These are phyloP conservation scores for Leccinum fibrillosum DNA, from an alignment of 768 basidiomycete genomes.

Conservation along the genomic window DNA sequence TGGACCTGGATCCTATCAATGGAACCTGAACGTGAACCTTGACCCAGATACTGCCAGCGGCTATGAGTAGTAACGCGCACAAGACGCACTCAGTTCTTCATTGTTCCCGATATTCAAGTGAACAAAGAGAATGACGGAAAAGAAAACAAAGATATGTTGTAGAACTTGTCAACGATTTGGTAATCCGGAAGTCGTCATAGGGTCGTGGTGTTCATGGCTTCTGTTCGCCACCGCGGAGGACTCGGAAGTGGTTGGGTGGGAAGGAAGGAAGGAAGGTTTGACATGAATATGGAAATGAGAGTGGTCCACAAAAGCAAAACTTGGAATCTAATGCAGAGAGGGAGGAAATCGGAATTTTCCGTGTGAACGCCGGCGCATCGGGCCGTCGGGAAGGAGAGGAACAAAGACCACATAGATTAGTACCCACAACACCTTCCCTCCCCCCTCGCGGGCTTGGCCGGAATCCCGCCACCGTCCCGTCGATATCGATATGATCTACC, in stretches of 20 bases:
- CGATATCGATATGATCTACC: not conserved
- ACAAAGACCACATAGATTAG: not conserved
- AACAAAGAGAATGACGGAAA: not conserved
- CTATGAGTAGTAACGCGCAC: not conserved
- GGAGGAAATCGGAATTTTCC: not conserved
- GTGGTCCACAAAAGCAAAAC: not conserved
- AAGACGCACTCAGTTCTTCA: not conserved
- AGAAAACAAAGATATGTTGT: not conserved
- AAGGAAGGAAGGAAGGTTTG: not conserved
- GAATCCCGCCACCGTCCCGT: not conserved
- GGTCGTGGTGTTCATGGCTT: not conserved
- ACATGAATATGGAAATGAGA: not conserved
- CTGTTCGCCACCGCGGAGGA: not conserved
- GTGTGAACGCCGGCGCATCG: not conserved
- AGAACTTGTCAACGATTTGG: not conserved
- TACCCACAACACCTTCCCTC: not conserved
- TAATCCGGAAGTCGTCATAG: not conserved
- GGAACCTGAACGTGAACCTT: not conserved
- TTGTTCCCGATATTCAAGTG: not conserved
- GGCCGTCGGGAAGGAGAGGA: not conserved
- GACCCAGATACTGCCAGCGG: not conserved
- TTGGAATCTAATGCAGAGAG: not conserved
- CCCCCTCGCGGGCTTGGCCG: not conserved
- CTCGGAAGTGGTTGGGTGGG: not conserved
- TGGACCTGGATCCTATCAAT: not conserved